Conservation (phyloP, 1,284 basidiomycete genomes). For the Cryptococcus sp. region DNA sequence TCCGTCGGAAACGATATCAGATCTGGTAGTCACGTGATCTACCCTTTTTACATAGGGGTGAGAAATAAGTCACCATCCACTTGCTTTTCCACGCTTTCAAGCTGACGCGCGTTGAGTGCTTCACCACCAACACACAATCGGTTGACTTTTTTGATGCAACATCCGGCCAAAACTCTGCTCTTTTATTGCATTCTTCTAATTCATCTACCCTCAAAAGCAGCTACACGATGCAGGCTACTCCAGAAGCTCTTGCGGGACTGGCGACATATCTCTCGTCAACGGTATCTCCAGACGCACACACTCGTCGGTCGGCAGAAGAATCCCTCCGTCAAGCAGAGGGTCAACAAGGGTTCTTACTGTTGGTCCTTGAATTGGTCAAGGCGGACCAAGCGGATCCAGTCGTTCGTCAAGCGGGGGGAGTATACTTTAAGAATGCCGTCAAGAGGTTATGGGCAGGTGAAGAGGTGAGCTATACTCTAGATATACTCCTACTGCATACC, state of each 20-base stretch:
- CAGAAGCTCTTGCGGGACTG: constrained; percentile 43
- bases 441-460: constrained; percentile 73
- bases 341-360: constrained; percentile 76
- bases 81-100: too few relatives aligned
- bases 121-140: too few relatives aligned
- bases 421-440: constrained; percentile 86
- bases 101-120: too few relatives aligned
- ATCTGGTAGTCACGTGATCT: too few relatives aligned
- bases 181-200: not conserved
- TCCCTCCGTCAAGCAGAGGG: constrained; percentile 65
- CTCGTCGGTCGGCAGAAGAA: constrained; percentile 77
- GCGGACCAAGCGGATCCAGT: constrained; percentile 58
- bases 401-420: constrained; percentile 74
- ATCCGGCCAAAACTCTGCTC: too few relatives aligned
- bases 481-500: too few relatives aligned
- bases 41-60: too few relatives aligned
- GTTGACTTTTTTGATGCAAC: too few relatives aligned
- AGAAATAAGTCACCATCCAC: too few relatives aligned
- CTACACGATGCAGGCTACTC: constrained; percentile 43
- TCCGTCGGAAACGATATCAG: too few relatives aligned
- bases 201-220: constrained; percentile 2
- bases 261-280: constrained; percentile 48
- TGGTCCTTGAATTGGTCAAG: constrained; percentile 69
- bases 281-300: constrained; percentile 68
- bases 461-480: constrained; percentile 61